Percentiles rank a stretch among this genome's conserved stretches.
Evolutionary conservation across 495 filamentous ascomycete species (phyloP).

Genomic region (Hyaloscypha hepaticicola): DNA sequence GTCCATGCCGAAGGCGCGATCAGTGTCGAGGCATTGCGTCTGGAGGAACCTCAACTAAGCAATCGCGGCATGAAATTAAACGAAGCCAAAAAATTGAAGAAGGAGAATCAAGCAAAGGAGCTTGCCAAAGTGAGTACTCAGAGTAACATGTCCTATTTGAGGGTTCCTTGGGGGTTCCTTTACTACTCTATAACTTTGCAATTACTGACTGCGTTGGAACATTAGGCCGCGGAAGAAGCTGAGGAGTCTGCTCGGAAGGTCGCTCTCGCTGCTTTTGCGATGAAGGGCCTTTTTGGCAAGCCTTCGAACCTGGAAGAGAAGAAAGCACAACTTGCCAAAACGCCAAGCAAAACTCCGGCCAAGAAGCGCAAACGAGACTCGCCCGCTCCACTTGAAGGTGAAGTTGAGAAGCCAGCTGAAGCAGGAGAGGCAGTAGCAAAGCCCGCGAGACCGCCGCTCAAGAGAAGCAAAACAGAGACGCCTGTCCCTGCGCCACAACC

Average conservation of each 20-base stretch:
- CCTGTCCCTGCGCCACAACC: constrained; percentile 46
- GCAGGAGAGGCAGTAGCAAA: constrained; percentile 24
- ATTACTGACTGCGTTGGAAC: background rate
- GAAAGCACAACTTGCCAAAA: constrained; percentile 12
- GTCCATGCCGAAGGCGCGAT: constrained; percentile 49
- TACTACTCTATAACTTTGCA: background rate
- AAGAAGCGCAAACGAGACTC: constrained; percentile 58
- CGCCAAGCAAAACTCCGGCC: constrained; percentile 28
- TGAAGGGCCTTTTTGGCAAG: constrained; percentile 45
- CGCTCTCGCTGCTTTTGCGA: constrained; percentile 49
- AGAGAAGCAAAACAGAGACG: constrained; percentile 59
- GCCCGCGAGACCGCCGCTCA: constrained; percentile 35
- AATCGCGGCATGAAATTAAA: constrained; percentile 91
- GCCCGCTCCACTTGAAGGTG: constrained; percentile 37
- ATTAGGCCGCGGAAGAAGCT: constrained; percentile 55
- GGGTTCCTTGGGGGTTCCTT: background rate
- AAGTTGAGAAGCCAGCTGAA: constrained; percentile 42
- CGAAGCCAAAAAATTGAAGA: constrained; percentile 88
- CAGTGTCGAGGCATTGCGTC: constrained; percentile 44
- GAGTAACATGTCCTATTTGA: background rate
- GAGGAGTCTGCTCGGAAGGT: constrained; percentile 59
- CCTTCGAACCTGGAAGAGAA: constrained; percentile 21
- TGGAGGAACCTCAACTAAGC: constrained; percentile 58
- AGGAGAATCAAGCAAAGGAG: constrained; percentile 62
- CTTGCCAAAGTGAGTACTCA: constrained; percentile 38